These are phyloP conservation scores for Mycena sp. DNA, from an alignment of 1,284 basidiomycete species.

Conservation along the genomic window DNA sequence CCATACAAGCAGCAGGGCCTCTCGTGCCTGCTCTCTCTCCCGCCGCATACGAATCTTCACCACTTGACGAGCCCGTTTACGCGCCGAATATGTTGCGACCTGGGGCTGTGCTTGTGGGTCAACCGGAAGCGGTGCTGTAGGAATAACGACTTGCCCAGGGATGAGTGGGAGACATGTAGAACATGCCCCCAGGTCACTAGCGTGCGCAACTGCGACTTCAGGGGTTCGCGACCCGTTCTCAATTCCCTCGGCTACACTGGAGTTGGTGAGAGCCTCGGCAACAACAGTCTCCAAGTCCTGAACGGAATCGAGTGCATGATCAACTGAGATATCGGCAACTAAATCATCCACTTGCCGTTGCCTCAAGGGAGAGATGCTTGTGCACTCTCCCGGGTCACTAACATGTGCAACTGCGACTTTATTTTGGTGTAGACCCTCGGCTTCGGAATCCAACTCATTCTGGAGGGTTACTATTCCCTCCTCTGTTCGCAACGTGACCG, in stretches of 20 bases:
- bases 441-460: background rate
- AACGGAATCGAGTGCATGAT: background rate
- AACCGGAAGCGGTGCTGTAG: background rate
- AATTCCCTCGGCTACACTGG: background rate
- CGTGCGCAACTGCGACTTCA: constrained; percentile 8
- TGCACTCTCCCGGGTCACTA: constrained; percentile 22
- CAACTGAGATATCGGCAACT: background rate
- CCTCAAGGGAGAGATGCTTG: constrained; percentile 19
- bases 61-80: background rate
- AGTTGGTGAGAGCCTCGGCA: background rate
- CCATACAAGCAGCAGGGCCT: background rate
- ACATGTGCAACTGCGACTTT: constrained; percentile 18
- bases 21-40: background rate
- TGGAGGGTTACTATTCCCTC: background rate
- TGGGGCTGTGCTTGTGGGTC: background rate
- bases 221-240: constrained; percentile 7
- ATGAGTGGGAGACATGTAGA: constrained; percentile 3
- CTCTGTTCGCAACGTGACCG: background rate
- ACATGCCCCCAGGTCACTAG: constrained; percentile 14
- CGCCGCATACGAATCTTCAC: background rate
- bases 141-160: background rate
- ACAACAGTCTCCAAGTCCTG: background rate
- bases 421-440: constrained; percentile 15
- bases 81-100: constrained; percentile 3
- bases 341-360: constrained; percentile 1